Percentiles rank a stretch among this genome's conserved stretches.
These are phyloP conservation scores for Kwoniella newhampshirensis DNA, from an alignment of 768 basidiomycete species.

Conservation along the genomic window DNA sequence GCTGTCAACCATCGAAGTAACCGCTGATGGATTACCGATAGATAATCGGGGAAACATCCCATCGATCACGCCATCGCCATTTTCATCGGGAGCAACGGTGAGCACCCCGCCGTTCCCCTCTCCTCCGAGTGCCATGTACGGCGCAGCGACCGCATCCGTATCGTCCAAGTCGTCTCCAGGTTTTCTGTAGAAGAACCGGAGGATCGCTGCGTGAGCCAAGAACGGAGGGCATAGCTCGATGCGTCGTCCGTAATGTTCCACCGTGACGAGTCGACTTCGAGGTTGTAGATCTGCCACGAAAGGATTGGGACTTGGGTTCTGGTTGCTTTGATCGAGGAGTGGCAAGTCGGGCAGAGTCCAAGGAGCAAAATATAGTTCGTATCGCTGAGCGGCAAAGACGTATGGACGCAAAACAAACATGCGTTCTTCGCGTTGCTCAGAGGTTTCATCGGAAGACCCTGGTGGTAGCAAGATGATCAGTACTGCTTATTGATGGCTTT, in stretches of 20 bases:
- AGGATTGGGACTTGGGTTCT: conserved; percentile 25
- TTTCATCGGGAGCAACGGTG: not conserved
- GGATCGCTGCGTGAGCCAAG: conserved; percentile 54
- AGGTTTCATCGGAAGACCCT: conserved; percentile 15
- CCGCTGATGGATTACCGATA: not conserved
- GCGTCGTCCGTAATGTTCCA: conserved; percentile 50
- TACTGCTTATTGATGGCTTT: no score
- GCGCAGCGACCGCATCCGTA: conserved; percentile 6
- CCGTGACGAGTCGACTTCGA: conserved; percentile 31
- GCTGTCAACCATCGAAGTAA: not conserved
- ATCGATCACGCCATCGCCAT: not conserved
- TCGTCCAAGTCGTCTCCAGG: conserved; percentile 24
- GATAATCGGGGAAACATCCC: conserved; percentile 1
- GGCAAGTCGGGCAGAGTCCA: conserved; percentile 54
- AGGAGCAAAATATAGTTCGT: conserved; percentile 53
- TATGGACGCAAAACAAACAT: conserved; percentile 56
- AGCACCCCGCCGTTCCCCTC: conserved; percentile 7
- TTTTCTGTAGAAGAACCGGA: conserved; percentile 49
- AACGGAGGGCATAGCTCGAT: conserved; percentile 51
- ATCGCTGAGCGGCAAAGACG: conserved; percentile 54
- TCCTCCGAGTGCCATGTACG: conserved; percentile 9
- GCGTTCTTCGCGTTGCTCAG: conserved; percentile 49
- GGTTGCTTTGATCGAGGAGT: conserved; percentile 8
- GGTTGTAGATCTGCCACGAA: conserved; percentile 53
- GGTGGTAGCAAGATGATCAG: not conserved